These are phyloP conservation scores for Phyllosticta citrichinensis DNA, from an alignment of 2,329 filamentous ascomycete genomes.

Conservation along the genomic window DNA sequence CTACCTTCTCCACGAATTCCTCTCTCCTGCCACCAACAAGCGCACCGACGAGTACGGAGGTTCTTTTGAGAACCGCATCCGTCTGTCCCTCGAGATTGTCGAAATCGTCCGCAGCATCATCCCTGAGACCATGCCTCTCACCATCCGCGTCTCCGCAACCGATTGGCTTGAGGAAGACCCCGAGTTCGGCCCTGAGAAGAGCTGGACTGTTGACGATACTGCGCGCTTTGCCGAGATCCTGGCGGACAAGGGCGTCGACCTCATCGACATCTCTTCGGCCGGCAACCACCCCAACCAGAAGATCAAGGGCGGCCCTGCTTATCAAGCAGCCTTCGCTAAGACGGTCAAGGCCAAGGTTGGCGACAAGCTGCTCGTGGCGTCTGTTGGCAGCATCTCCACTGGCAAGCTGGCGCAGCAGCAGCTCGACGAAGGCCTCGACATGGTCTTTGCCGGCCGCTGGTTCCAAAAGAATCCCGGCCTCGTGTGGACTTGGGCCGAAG, in stretches of 20 bases:
- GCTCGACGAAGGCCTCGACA: constrained; percentile 48
- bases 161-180: constrained; percentile 60
- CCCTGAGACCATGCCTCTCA: constrained; percentile 58
- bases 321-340: constrained; percentile 66
- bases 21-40: constrained; percentile 58
- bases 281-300: constrained; percentile 57
- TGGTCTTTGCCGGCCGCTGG: constrained; percentile 63
- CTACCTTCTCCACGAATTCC: constrained; percentile 62
- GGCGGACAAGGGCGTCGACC: constrained; percentile 64
- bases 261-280: constrained; percentile 72
- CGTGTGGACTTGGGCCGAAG: constrained; percentile 61
- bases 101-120: constrained; percentile 53
- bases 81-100: constrained; percentile 58
- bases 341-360: constrained; percentile 63
- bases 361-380: constrained; percentile 58
- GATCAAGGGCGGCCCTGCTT: constrained; percentile 52
- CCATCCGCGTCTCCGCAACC: constrained; percentile 62
- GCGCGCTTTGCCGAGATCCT: constrained; percentile 56
- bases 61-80: constrained; percentile 59
- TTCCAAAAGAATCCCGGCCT: constrained; percentile 77
- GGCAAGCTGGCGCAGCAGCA: constrained; percentile 59
- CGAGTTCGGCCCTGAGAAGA: constrained; percentile 36
- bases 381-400: constrained; percentile 64
- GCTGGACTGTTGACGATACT: constrained; percentile 59
- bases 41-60: constrained; percentile 60